Evolutionary conservation across 2,329 filamentous ascomycete species (phyloP), one percentile per base, ranked within the genome.

Genomic region (Cercospora sp.): DNA sequence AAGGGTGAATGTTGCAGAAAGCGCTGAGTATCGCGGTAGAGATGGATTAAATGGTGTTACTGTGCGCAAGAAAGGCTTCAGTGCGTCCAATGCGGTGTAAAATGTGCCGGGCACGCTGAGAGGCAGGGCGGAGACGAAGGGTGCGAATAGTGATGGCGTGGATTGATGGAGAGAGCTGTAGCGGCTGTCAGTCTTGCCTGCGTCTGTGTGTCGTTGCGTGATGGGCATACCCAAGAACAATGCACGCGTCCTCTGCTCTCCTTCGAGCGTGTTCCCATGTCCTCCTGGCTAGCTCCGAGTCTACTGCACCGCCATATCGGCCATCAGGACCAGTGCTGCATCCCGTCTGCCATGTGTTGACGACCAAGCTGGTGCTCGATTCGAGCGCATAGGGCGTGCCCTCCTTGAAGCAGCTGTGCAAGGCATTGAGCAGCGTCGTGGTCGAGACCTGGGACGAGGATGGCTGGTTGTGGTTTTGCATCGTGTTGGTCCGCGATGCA

Each of bases 231-330:
- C 91, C 91, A 73, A 99, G 82, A 64, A 98, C 85, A 71, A 99
- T 91, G 78, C 94, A 97, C 16, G 93, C 94, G 82, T 99, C 95
- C 79, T 99, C 95, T 51, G 95, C 95, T 82, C 95, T 88, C 70
- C 95, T 89, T 73, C 94, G 88, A 66, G 95, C 94, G 84, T 99
- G 95, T 82, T 99, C 95, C 94, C 95, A 99, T 2, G 94, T 93
- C 78, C 92, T 88, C 63, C 88, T 85, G 16, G 92, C 91, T 61
- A 99, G 82, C 23, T 91, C 87, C 51, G 87, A 82, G 80, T 99
- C 95, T 51, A 98, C 88, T 7, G 91, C 93, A 64, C 91, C 92
- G 62, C 91, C 92, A 58, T 85, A 83, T 65, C 87, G 85, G 42
- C 91, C 91, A 75, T 93, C 88, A 2, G 87, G 85, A 45, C 90